These are phyloP conservation scores for Thelonectria olida DNA, from an alignment of 2,329 filamentous ascomycete species.

Conservation along the genomic window DNA sequence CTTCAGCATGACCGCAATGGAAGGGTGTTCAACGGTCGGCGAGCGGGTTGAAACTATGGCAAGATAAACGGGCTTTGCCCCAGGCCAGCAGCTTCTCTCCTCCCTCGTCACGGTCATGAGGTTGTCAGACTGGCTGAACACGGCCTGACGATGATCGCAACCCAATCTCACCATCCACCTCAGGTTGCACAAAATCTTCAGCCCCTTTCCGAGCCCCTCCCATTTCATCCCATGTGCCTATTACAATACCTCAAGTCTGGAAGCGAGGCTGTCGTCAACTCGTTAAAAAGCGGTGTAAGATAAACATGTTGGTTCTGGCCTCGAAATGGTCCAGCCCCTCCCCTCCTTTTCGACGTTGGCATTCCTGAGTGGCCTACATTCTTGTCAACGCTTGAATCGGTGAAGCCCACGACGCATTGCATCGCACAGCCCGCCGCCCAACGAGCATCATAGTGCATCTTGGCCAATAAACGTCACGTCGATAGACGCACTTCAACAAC, in stretches of 20 bases:
- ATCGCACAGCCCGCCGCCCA: conserved; percentile 1
- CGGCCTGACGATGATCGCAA: neutral
- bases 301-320: neutral
- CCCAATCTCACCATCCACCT: conserved; percentile 7
- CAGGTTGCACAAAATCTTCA: neutral
- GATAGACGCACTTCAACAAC: neutral
- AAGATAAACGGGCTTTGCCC: neutral
- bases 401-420: conserved; percentile 3
- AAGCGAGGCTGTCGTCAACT: conserved; percentile 2
- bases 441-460: neutral
- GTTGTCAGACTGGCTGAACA: neutral
- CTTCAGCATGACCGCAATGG: neutral
- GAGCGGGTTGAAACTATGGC: neutral
- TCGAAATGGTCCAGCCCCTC: conserved; percentile 2
- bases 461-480: conserved; percentile 8
- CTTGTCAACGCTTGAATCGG: conserved; percentile 8
- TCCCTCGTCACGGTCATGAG: neutral
- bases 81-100: neutral
- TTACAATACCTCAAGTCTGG: neutral
- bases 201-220: neutral
- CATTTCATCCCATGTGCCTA: neutral
- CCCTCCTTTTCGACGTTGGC: neutral
- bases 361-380: conserved; percentile 3
- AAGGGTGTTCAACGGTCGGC: neutral
- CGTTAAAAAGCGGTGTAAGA: conserved; percentile 3